A percentile compares a stretch with the other conserved stretches of the same genome.
Conservation (phyloP, 345 rosid genomes). For the Citrus australasica region DNA sequence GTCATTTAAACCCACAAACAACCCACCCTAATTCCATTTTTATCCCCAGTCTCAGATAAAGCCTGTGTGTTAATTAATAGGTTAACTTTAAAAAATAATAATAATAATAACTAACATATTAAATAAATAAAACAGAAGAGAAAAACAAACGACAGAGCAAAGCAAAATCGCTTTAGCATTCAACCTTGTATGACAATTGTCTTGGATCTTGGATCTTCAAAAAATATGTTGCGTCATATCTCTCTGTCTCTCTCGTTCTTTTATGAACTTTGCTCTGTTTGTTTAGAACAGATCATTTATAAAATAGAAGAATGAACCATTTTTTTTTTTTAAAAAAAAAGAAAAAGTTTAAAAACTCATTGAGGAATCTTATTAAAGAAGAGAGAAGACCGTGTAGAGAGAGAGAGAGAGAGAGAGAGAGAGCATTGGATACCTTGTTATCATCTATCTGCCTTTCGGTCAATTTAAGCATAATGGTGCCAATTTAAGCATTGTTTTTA, state of each 20-base stretch:
- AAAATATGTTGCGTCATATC: too few species aligned
- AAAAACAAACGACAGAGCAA: neutral
- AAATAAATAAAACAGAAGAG: neutral
- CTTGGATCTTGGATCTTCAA: conserved; percentile 12
- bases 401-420: too few species aligned
- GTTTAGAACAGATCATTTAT: neutral
- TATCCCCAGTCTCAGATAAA: neutral
- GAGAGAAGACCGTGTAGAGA: too few species aligned
- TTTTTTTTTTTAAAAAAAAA: too few species aligned
- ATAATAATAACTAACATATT: neutral
- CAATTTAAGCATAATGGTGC: neutral
- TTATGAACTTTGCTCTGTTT: neutral
- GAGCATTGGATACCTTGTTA: neutral
- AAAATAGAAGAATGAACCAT: too few species aligned
- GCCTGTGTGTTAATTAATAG: neutral
- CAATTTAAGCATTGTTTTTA: too few species aligned
- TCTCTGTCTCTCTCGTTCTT: too few species aligned
- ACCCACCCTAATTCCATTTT: neutral
- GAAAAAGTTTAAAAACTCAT: too few species aligned
- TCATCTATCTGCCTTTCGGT: neutral
- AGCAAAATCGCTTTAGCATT: neutral
- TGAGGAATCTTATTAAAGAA: too few species aligned
- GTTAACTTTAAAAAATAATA: too few species aligned
- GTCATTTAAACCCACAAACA: neutral
- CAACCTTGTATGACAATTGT: neutral